Evolutionary conservation across 108 stramenopile species (phyloP), one percentile per base, ranked within the genome.

Genomic region (Heterococcus sp.): DNA sequence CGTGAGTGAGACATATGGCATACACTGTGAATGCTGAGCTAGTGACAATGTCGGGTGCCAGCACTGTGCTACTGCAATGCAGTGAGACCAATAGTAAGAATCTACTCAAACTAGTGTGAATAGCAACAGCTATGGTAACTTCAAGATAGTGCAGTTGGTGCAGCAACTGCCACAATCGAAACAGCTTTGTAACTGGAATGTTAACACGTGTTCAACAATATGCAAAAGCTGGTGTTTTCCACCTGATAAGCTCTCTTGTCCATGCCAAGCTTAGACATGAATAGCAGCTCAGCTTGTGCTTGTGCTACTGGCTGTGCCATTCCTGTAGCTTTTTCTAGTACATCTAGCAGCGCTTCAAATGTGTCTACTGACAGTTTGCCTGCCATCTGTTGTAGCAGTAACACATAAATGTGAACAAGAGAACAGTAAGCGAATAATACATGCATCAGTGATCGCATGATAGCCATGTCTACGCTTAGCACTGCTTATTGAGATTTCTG

Each of bases 221-320:
- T n/a, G n/a, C n/a, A n/a, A n/a, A n/a, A n/a, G n/a, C n/a, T n/a
- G n/a, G n/a, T n/a, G n/a, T n/a, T n/a, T 21, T 58, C 21, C 46
- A 58, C 46, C 46, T 58, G 46, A 58, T 58, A 58, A 8, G 8
- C 14, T 14, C 21, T 8, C 46, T 58, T 58, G 14, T 58, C 46
- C 78, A 79, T 79, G 32, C 78, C 71, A 36, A 79, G 71, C 78
- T 79, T 38, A 3, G 78, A 79, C 0, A 69, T 71, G 63, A 79
- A 79, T 0, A 79, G 36, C 8, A 72, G 66, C 68, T 79, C 78
- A 1, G 78, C 78, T 64, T 79, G 66, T 3, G 32, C 37, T 65
- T 72, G 29, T 0, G 78, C 64, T 0, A 79, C 4, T 33, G 35
- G 63, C 35, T 79, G 70, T 28, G 68, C 78, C 37, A 66, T 65